These are phyloP conservation scores for Excoecaria cochinchinensis DNA, from an alignment of 345 rosid genomes.

Conservation along the genomic window DNA sequence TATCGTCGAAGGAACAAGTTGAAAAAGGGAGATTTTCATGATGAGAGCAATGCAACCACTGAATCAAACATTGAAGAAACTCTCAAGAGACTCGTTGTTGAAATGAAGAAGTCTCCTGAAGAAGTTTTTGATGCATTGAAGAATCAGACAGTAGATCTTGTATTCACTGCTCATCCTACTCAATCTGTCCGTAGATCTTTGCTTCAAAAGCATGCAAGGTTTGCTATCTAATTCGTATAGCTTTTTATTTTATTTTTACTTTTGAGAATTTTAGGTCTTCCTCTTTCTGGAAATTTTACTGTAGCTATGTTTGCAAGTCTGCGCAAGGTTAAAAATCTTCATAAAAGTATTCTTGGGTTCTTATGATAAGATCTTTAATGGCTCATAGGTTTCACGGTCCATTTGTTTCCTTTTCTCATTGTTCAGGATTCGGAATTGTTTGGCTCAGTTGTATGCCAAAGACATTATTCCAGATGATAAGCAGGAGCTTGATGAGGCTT, in stretches of 20 bases:
- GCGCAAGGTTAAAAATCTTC: not conserved
- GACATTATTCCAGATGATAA: conserved; percentile 97
- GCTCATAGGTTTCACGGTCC: not conserved
- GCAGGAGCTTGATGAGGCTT: conserved; percentile 97
- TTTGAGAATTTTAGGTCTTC: conserved; percentile 2
- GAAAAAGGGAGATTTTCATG: conserved; percentile 83
- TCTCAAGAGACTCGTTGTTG: conserved; percentile 75
- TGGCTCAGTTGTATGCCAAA: conserved; percentile 86
- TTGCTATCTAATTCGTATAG: conserved; percentile 10
- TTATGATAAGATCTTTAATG: not conserved
- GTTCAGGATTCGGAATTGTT: conserved; percentile 78
- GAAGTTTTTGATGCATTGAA: conserved; percentile 90
- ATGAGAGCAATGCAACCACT: conserved; percentile 84
- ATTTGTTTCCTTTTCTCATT: not conserved
- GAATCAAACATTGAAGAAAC: conserved; percentile 97
- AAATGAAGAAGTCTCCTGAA: conserved; percentile 81
- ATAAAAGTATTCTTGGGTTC: not conserved
- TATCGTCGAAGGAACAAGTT: conserved; percentile 72
- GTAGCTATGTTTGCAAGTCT: not conserved
- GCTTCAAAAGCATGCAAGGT: conserved; percentile 98
- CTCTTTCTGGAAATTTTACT: conserved; percentile 5
- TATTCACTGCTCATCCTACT: conserved; percentile 98
- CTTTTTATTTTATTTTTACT: not conserved
- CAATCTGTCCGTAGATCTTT: conserved; percentile 91
- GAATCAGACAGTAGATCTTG: conserved; percentile 97